These are phyloP conservation scores for Tylopilus microsporus DNA, from an alignment of 1,284 basidiomycete genomes.

Conservation along the genomic window DNA sequence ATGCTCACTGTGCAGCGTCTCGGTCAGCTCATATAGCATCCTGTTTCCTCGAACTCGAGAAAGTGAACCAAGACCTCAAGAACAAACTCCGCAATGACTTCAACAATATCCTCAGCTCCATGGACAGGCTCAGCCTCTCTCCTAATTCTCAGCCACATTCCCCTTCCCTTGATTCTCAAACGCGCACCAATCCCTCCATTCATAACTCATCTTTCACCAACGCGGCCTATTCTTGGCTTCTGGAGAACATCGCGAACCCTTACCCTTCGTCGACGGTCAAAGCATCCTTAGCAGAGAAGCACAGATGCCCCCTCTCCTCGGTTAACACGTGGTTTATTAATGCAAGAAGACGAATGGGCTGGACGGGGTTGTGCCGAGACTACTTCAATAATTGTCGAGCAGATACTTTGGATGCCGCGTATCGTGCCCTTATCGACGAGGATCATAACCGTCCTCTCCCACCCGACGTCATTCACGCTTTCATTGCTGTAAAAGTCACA, in stretches of 20 bases:
- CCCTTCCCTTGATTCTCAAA: background rate
- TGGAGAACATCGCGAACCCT: background rate
- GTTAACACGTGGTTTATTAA: background rate
- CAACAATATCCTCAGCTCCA: background rate
- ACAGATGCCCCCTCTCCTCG: background rate
- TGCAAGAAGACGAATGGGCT: background rate
- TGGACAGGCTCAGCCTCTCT: background rate
- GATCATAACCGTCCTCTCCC: background rate
- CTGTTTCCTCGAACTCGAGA: conserved; percentile 12
- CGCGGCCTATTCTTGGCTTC: background rate
- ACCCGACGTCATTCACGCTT: background rate
- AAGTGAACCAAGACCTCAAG: background rate
- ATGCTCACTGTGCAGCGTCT: background rate
- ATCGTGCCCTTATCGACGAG: background rate
- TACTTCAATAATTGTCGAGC: background rate
- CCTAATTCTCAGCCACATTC: background rate
- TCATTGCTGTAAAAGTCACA: background rate
- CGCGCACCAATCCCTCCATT: background rate
- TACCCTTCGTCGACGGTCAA: background rate
- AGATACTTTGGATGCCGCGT: background rate
- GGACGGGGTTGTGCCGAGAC: background rate
- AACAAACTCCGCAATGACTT: background rate
- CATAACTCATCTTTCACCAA: background rate
- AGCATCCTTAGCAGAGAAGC: background rate
- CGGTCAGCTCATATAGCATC: background rate